Evolutionary conservation across 768 basidiomycete genomes (phyloP).

Genomic region (Boletus pseudopeckii): DNA sequence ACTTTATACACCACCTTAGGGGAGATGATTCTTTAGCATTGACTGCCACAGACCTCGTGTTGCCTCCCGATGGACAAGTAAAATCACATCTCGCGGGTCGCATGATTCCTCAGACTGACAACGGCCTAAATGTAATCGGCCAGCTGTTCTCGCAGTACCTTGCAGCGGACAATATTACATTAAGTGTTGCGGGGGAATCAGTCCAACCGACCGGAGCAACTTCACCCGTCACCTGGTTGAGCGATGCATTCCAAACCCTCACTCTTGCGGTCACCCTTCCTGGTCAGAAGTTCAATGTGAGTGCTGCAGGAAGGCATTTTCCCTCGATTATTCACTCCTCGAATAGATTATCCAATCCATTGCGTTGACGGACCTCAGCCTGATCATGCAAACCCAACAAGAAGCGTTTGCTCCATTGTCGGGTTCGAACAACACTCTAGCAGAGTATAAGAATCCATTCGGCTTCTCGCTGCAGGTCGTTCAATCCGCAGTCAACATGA

Average conservation of each 20-base stretch:
- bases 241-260: constrained; percentile 66
- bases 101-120: constrained; percentile 60
- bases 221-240: constrained; percentile 58
- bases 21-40: constrained; percentile 41
- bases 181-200: constrained; percentile 54
- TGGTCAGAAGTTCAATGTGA: constrained; percentile 53
- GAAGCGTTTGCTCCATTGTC: constrained; percentile 61
- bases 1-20: neutral
- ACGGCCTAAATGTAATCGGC: constrained; percentile 51
- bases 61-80: constrained; percentile 47
- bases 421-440: constrained; percentile 52
- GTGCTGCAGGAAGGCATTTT: constrained; percentile 4
- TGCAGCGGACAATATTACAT: constrained; percentile 58
- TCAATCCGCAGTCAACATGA: constrained; percentile 52
- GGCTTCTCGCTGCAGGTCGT: constrained; percentile 70
- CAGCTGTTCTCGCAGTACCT: constrained; percentile 65
- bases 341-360: constrained; percentile 62
- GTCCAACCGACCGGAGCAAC: constrained; percentile 56
- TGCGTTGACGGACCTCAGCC: constrained; percentile 50
- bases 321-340: neutral
- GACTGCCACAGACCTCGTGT: constrained; percentile 44
- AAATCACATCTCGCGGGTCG: constrained; percentile 57
- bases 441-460: constrained; percentile 69
- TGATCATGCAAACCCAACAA: constrained; percentile 48
- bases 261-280: constrained; percentile 59